phyloP scores from a whole-genome alignment of 305 asterid genomes.

The Fraxinus velutina region DNA sequence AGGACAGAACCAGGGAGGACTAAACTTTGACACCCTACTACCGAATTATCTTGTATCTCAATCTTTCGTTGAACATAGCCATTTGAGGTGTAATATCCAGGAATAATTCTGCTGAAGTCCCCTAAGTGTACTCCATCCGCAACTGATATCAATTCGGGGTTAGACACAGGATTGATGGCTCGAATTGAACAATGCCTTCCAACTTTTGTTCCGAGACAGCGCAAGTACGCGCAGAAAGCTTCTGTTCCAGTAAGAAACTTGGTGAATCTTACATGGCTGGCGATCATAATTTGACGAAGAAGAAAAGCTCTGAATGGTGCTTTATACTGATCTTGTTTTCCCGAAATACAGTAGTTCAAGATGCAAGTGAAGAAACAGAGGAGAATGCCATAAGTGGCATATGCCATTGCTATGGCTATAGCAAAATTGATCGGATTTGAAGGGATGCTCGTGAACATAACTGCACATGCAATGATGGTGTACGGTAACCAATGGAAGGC shows the following conservation, averaged over 20 bases:
- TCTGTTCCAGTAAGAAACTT: constrained; percentile 64
- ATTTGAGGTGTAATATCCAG: constrained; percentile 39
- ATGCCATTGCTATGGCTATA: constrained; percentile 39
- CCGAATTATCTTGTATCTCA: constrained; percentile 47
- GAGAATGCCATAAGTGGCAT: constrained; percentile 46
- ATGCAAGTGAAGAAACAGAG: constrained; percentile 42
- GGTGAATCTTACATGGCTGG: constrained; percentile 47
- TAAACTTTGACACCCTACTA: constrained; percentile 58
- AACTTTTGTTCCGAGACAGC: constrained; percentile 50
- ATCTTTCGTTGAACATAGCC: constrained; percentile 37
- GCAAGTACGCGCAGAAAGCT: constrained; percentile 49
- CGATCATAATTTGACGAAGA: constrained; percentile 36
- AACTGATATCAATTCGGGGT: constrained; percentile 39
- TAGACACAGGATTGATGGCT: constrained; percentile 53
- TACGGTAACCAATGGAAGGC: constrained; percentile 67
- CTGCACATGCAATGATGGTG: constrained; percentile 42
- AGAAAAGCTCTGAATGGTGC: constrained; percentile 35
- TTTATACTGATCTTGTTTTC: constrained; percentile 19
- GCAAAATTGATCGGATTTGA: constrained; percentile 38
- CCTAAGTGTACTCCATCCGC: constrained; percentile 60
- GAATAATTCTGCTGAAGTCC: constrained; percentile 45
- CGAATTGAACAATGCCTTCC: constrained; percentile 64
- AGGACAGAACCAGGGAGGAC: constrained; percentile 59
- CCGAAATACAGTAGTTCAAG: constrained; percentile 22
- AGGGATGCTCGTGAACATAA: constrained; percentile 26